These are phyloP conservation scores for Trypanosoma melophagium DNA, from an alignment of 208 protist species.

Conservation along the genomic window DNA sequence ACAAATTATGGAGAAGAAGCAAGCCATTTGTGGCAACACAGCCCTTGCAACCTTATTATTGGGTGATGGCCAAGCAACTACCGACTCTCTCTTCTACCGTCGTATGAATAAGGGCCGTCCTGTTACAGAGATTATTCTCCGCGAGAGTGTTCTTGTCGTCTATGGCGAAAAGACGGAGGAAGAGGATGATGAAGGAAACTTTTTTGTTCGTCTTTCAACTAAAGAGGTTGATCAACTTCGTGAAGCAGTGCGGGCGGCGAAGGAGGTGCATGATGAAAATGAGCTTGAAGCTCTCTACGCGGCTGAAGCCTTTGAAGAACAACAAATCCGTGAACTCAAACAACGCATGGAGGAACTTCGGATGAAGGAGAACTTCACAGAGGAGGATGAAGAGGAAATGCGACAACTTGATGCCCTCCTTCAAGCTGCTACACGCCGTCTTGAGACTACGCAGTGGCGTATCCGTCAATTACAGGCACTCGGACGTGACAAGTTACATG, in stretches of 20 bases:
- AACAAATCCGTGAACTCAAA: conserved; percentile 57
- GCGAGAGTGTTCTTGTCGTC: conserved; percentile 56
- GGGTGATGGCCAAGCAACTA: conserved; percentile 17
- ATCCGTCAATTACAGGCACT: conserved; percentile 55
- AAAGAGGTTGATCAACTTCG: conserved; percentile 41
- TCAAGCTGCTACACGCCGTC: conserved; percentile 48
- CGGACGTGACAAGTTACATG: conserved; percentile 59
- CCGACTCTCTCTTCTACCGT: conserved; percentile 58
- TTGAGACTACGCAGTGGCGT: conserved; percentile 55
- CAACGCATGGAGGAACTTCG: conserved; percentile 56
- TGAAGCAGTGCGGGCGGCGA: conserved; percentile 33
- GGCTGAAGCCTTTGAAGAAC: conserved; percentile 51
- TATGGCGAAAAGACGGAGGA: conserved; percentile 43
- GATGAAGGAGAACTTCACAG: conserved; percentile 37
- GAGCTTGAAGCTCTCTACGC: conserved; percentile 62
- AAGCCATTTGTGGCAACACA: conserved; percentile 39
- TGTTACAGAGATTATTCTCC: conserved; percentile 65
- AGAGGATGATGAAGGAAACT: conserved; percentile 35
- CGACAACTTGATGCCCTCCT: conserved; percentile 58
- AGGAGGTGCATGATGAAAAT: conserved; percentile 56
- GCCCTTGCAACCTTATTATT: conserved; percentile 37
- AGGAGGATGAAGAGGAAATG: conserved; percentile 77
- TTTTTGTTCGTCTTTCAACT: conserved; percentile 52
- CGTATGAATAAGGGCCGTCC: conserved; percentile 47
- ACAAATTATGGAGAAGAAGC: conserved; percentile 66